Conservation (phyloP, 306 rosid species). For the Mucuna pruriens region DNA sequence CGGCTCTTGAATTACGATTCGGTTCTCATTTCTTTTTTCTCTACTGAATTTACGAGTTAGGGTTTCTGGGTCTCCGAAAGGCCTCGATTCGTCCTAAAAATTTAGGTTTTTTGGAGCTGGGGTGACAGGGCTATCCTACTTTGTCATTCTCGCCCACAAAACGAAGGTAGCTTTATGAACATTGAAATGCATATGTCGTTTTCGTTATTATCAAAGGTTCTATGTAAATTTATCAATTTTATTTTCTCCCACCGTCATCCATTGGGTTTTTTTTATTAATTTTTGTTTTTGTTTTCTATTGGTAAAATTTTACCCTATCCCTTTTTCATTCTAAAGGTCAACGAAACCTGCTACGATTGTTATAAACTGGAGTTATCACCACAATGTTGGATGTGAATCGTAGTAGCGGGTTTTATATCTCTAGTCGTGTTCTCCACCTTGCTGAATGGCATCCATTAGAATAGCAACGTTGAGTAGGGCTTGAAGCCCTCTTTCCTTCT, state of each 20-base stretch:
- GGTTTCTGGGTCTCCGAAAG: conserved; percentile 35
- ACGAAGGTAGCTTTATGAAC: conserved; percentile 34
- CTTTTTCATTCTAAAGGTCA: conserved; percentile 60
- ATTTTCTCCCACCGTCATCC: conserved; percentile 22
- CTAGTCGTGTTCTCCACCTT: conserved; percentile 66
- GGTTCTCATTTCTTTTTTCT: not conserved
- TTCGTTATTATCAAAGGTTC: conserved; percentile 36
- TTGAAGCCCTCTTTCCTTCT: conserved; percentile 53
- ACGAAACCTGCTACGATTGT: conserved; percentile 56
- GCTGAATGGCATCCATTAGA: conserved; percentile 99
- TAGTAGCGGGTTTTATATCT: conserved; percentile 50
- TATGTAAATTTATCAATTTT: conserved; percentile 32
- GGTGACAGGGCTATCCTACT: not conserved
- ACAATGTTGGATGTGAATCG: conserved; percentile 75
- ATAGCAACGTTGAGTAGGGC: conserved; percentile 67
- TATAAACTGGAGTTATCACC: conserved; percentile 66
- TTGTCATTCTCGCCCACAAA: conserved; percentile 34
- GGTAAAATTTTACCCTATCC: not conserved
- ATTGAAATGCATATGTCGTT: conserved; percentile 1
- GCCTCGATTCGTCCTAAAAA: conserved; percentile 29
- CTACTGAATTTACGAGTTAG: not conserved
- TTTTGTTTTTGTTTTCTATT: not conserved
- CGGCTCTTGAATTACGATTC: not conserved
- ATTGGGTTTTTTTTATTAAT: conserved; percentile 13
- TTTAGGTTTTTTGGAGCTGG: conserved; percentile 35